Base-by-base conservation (phyloP, 148 eudicot species). In the Beta vulgaris region DNA sequence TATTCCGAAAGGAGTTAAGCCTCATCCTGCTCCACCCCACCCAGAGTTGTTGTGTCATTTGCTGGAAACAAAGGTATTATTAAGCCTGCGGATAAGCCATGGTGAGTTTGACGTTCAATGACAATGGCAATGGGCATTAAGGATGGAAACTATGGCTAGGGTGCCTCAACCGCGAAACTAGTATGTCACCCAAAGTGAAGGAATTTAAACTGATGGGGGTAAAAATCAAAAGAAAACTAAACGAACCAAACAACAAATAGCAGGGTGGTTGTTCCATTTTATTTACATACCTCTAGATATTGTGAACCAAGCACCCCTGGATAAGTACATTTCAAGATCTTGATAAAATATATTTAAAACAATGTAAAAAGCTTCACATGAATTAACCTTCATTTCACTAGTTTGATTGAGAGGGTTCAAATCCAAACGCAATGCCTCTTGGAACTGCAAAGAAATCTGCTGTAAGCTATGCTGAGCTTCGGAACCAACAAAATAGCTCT, bases 361-460 rank as follows among this genome's bases (percentile, higher is more conserved):
- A 69, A 32, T 44, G 10, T 7, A 43, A 42, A 57, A 31, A 34
- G 31, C 46, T 67, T 26, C 32, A 42, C 69, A 75, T 28, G 63
- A 40, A 35, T 77, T 37, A 60, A 92, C 99, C 99, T 89, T 85
- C 14, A 84, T 72, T 72, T 83, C 91, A 70, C 60, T 76, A 55
- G 68, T 84, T 60, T 81, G 84, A 78, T 82, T 75, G 26, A 69
- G 74, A 75, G 90, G 73, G 19, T 83, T 85, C 80, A 91, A 48
- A 72, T 83, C 86, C 80, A 91, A 48, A 72, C 81, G 86, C 72
- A 92, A 74, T 51, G 89, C 91, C 68, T 86, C 85, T 68, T 78
- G 94, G 68, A 96, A 93, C 71, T 91, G 98, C 69, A 95, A 88
- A 74, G 98, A 89, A 46, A 92, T 79, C 53, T 87, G 91, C 35